phyloP scores from a whole-genome alignment of 176 grass and related monocot species.

The Ampelocalamus luodianensis region DNA sequence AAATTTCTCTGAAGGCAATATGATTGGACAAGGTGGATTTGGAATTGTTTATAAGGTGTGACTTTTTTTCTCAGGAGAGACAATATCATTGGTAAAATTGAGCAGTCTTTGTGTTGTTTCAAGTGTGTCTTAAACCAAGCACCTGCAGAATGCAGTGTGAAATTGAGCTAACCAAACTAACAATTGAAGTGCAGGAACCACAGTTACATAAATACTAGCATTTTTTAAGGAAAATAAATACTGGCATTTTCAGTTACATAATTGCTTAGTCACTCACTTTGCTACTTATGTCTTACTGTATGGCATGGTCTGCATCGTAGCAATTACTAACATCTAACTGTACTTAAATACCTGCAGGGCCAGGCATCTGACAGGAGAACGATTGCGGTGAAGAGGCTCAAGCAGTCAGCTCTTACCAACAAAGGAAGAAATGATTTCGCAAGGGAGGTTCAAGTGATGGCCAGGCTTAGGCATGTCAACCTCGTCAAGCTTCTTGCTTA shows the following conservation, averaged over 20 bases:
- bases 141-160: too few species aligned
- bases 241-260: too few species aligned
- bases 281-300: too few species aligned
- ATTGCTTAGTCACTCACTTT: too few species aligned
- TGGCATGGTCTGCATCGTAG: too few species aligned
- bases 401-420: neutral
- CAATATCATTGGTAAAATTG: too few species aligned
- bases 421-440: neutral
- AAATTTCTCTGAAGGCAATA: slow-evolving; percentile 25
- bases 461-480: neutral
- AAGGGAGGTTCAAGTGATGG: slow-evolving; percentile 29
- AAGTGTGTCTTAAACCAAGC: too few species aligned
- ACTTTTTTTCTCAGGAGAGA: neutral
- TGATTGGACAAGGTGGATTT: slow-evolving; percentile 39
- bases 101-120: too few species aligned
- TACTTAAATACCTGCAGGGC: neutral
- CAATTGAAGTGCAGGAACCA: too few species aligned
- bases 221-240: too few species aligned
- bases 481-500: slow-evolving; percentile 27
- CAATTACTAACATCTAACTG: neutral
- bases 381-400: slow-evolving; percentile 15
- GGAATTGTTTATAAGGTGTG: slow-evolving; percentile 38
- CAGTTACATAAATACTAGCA: too few species aligned
- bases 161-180: too few species aligned
- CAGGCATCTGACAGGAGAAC: neutral